A percentile compares a stretch with the other conserved stretches of the same genome.
phyloP scores from a whole-genome alignment of 495 filamentous ascomycete genomes.

The Sabuloglossum arenarium region DNA sequence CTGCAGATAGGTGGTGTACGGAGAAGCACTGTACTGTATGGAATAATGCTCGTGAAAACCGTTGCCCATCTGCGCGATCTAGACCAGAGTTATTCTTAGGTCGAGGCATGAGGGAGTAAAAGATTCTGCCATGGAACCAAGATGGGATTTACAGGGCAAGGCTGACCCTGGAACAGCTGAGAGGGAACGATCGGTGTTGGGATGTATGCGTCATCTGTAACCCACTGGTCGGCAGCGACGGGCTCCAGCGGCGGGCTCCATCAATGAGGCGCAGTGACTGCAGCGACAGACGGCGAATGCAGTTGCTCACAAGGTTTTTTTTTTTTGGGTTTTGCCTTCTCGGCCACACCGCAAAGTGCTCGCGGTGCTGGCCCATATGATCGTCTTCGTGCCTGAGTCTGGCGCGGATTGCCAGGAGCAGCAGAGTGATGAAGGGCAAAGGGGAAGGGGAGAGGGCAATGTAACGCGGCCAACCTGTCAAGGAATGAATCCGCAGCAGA shows the following conservation, averaged over 20 bases:
- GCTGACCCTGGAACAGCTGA: conserved; percentile 6
- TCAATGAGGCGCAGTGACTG: neutral
- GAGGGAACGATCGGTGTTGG: neutral
- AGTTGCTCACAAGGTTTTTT: neutral
- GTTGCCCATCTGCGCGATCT: no score
- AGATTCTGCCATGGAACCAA: no score
- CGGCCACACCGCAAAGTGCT: neutral
- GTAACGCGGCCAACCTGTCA: no score
- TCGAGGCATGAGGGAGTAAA: no score
- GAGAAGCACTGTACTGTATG: no score
- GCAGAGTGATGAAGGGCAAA: neutral
- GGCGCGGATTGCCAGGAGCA: neutral
- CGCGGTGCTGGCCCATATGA: neutral
- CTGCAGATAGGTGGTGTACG: no score
- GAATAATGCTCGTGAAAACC: no score
- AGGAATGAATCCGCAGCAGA: no score
- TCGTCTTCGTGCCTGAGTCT: neutral
- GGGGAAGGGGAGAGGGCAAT: no score
- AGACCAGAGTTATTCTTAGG: no score
- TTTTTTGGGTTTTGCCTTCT: neutral
- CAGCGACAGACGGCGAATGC: neutral
- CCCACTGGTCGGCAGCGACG: neutral
- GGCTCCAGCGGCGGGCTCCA: neutral
- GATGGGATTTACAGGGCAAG: neutral
- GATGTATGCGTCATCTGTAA: neutral